phyloP scores from a whole-genome alignment of 148 eudicot species.

The Salicornia ramosissima region DNA sequence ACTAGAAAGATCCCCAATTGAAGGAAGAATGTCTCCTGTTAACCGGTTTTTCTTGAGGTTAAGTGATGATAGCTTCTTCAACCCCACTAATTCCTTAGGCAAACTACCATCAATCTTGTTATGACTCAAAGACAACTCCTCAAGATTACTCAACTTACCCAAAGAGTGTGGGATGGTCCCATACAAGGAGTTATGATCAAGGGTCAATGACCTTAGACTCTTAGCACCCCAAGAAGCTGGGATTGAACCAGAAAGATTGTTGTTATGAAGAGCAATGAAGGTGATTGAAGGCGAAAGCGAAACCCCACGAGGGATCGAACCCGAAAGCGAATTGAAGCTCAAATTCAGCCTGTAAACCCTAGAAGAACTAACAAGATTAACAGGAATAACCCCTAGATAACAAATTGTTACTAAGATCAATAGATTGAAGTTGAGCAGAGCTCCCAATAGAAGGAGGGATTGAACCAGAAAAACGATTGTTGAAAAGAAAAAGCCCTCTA shows the following conservation, averaged over 20 bases:
- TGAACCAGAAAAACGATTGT: conserved; percentile 64
- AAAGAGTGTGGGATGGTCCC: conserved; percentile 57
- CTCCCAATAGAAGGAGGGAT: conserved; percentile 60
- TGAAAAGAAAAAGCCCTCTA: conserved; percentile 69
- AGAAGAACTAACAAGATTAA: conserved; percentile 45
- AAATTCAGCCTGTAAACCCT: conserved; percentile 63
- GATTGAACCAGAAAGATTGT: conserved; percentile 60
- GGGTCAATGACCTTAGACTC: conserved; percentile 41
- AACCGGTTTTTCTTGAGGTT: conserved; percentile 41
- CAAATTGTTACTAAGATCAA: conserved; percentile 72
- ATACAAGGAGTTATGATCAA: conserved; percentile 53
- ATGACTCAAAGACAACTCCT: conserved; percentile 47
- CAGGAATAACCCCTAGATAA: conserved; percentile 56
- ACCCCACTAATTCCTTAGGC: conserved; percentile 32
- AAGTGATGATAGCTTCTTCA: conserved; percentile 41
- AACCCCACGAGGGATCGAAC: conserved; percentile 50
- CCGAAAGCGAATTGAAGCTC: conserved; percentile 64
- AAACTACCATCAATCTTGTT: conserved; percentile 48
- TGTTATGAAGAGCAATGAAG: conserved; percentile 59
- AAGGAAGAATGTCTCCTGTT: conserved; percentile 37
- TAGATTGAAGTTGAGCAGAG: conserved; percentile 37
- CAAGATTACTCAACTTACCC: conserved; percentile 42
- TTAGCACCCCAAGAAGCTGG: conserved; percentile 51
- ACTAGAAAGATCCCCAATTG: conserved; percentile 34
- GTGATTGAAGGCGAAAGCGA: conserved; percentile 42